Base-by-base conservation (phyloP, 768 basidiomycete species). In the Suillus americanus region DNA sequence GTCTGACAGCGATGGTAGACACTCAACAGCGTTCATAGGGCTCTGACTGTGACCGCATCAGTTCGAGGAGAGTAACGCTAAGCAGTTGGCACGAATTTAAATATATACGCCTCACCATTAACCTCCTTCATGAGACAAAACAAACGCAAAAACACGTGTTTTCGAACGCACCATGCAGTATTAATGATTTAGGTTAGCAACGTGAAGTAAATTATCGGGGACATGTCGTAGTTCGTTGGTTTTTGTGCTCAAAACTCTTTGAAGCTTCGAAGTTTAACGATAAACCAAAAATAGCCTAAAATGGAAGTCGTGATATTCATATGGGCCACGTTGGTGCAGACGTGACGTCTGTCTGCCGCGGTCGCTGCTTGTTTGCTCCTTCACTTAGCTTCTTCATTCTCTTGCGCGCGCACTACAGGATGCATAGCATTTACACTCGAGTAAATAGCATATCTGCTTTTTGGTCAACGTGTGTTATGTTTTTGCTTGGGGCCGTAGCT, bases 391-490 rank as follows among this genome's bases (percentile, higher is more conserved):
- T 9, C 9, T 18, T 40, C 38, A 10, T 28, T 7, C 25, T 18
- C 38, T 40, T 5, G 8, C 8, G 23, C 9, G 37, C 23, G 23
- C 23, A 1, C 18, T 62, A 70, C 23, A 30, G 50, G 50, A 94
- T 94, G 91, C 90, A 93, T 67, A 89, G 81, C 69, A 77, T 87
- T 59, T 83, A 87, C 66, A 80, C 91, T 35, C 83, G 93, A 62
- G 72, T 91, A 69, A 94, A 91, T 78, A 91, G 89, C 74, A 73
- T 86, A 68, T 90, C 89, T 30, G 86, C 89, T 6, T 80, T 91
- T 63, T 80, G 93, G 64, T 91, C 91, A 7, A 86, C 89, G 18
- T 92, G 89, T 71, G 75, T 88, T 68, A 90, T 93, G 88, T 82
- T 79, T 7, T 80, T 94, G 28, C 81, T 94, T 45, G 86, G 78